These are phyloP conservation scores for Glonium stellatum DNA, from an alignment of 495 filamentous ascomycete species.

Conservation along the genomic window DNA sequence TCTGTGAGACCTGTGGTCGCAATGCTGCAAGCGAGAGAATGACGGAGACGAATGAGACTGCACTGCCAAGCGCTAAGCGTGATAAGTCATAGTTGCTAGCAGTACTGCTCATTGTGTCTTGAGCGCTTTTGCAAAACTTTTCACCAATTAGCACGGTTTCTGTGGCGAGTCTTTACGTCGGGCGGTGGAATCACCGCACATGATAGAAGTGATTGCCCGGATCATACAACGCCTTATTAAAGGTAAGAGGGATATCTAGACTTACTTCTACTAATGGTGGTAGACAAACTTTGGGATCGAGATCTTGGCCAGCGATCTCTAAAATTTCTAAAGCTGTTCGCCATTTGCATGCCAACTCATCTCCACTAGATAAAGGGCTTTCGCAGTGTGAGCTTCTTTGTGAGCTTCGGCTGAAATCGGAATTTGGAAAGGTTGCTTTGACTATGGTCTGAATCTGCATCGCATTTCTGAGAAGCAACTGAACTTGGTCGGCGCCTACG, in stretches of 20 bases:
- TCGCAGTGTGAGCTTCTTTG: conserved; percentile 33
- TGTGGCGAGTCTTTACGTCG: too few relatives aligned
- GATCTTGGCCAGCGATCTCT: neutral
- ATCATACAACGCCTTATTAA: too few relatives aligned
- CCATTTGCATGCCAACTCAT: conserved; percentile 65
- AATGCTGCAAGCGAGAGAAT: conserved; percentile 33
- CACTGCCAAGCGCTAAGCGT: conserved; percentile 50
- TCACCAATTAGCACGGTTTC: neutral
- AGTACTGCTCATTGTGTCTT: conserved; percentile 71
- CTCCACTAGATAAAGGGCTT: conserved; percentile 42
- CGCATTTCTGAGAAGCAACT: conserved; percentile 67
- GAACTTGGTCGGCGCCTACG: conserved; percentile 50
- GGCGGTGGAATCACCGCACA: too few relatives aligned
- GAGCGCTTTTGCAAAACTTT: conserved; percentile 61
- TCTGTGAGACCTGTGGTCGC: conserved; percentile 8
- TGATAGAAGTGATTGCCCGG: too few relatives aligned
- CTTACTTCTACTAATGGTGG: neutral
- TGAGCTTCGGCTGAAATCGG: conserved; percentile 38
- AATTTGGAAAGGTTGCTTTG: conserved; percentile 56
- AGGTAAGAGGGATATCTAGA: neutral
- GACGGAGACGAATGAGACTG: conserved; percentile 42
- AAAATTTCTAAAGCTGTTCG: conserved; percentile 29
- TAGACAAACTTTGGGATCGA: neutral
- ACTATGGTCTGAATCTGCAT: conserved; percentile 70
- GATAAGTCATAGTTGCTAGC: conserved; percentile 83